phyloP scores from a whole-genome alignment of 495 filamentous ascomycete genomes.

The Penicillium alfredii region DNA sequence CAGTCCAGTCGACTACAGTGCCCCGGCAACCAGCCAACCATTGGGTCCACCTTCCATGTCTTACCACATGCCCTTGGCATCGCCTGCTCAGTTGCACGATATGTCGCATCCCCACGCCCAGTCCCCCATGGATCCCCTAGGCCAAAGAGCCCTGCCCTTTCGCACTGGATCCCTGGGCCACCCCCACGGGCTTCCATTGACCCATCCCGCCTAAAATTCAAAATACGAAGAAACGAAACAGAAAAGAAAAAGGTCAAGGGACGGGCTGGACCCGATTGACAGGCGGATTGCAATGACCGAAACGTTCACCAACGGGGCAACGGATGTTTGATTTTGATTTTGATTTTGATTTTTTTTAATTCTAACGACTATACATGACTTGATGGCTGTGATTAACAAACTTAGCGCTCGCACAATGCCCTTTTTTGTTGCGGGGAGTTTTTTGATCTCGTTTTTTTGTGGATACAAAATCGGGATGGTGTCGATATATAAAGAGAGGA shows the following conservation, averaged over 20 bases:
- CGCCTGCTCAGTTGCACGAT: constrained; percentile 26
- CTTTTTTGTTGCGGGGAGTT: background rate
- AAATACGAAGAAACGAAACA: background rate
- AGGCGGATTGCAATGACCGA: background rate
- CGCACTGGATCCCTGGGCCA: constrained; percentile 32
- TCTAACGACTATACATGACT: background rate
- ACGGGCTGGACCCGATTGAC: constrained; percentile 21
- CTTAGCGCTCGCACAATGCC: background rate
- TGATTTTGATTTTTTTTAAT: no score
- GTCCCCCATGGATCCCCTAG: constrained; percentile 16
- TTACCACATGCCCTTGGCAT: constrained; percentile 31
- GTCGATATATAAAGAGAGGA: background rate
- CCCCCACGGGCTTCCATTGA: constrained; percentile 22
- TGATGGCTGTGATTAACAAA: background rate
- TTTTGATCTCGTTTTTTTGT: background rate
- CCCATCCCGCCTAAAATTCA: constrained; percentile 17
- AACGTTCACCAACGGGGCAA: no score
- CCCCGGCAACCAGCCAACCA: constrained; percentile 17
- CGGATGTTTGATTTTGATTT: no score
- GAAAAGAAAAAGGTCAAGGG: background rate
- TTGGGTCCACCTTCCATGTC: constrained; percentile 21
- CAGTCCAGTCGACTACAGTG: constrained; percentile 30
- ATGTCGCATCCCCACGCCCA: constrained; percentile 21
- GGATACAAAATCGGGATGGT: background rate
- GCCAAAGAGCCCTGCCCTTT: constrained; percentile 21